These are phyloP conservation scores for Daldinia sp. DNA, from an alignment of 2,329 filamentous ascomycete species.

Conservation along the genomic window DNA sequence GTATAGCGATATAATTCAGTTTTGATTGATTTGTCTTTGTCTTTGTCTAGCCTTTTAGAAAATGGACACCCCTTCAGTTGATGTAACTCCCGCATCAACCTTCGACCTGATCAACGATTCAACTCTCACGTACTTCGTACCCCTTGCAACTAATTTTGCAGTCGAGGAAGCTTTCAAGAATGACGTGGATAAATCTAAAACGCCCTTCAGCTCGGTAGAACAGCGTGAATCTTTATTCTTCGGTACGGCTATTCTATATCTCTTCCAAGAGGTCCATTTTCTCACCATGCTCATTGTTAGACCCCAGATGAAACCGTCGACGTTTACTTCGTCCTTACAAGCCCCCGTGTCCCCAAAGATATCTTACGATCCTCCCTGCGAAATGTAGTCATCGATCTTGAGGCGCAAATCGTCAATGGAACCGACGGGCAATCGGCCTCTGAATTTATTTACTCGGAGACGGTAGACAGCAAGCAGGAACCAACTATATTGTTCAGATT, in stretches of 20 bases:
- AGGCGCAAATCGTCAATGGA: slow-evolving; percentile 71
- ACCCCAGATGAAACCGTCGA: slow-evolving; percentile 75
- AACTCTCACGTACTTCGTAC: slow-evolving; percentile 68
- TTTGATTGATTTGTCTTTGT: neutral
- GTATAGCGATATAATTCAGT: neutral
- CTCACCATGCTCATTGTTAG: slow-evolving; percentile 59
- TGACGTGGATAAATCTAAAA: slow-evolving; percentile 52
- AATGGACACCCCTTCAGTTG: slow-evolving; percentile 42
- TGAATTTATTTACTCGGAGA: slow-evolving; percentile 68
- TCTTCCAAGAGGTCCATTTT: slow-evolving; percentile 45
- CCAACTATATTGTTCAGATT: slow-evolving; percentile 61
- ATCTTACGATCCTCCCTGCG: slow-evolving; percentile 66
- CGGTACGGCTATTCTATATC: slow-evolving; percentile 61
- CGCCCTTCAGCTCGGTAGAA: slow-evolving; percentile 64
- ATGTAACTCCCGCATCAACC: slow-evolving; percentile 47
- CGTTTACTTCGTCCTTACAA: slow-evolving; percentile 73
- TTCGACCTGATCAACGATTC: slow-evolving; percentile 65
- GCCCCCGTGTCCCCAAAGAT: slow-evolving; percentile 65
- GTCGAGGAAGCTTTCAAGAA: slow-evolving; percentile 61
- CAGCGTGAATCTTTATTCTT: slow-evolving; percentile 75
- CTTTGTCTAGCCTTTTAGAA: too few relatives aligned
- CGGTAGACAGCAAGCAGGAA: slow-evolving; percentile 58
- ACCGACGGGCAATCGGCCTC: slow-evolving; percentile 57
- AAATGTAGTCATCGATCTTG: slow-evolving; percentile 71
- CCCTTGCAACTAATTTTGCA: slow-evolving; percentile 62